phyloP scores from a whole-genome alignment of 2,329 filamentous ascomycete genomes.

The Cryphonectria radicalis region DNA sequence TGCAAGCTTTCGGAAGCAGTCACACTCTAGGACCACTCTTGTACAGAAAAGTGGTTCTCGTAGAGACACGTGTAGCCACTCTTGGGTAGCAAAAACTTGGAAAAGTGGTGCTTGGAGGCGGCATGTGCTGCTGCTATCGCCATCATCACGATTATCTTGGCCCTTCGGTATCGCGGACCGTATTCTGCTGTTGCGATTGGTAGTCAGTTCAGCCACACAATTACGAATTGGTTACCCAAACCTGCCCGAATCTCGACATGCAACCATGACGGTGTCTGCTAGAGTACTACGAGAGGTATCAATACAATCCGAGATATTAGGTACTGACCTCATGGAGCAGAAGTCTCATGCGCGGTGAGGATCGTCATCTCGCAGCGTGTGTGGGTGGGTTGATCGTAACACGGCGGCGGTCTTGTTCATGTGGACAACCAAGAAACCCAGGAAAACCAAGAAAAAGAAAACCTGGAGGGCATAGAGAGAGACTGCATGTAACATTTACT shows the following conservation, averaged over 20 bases:
- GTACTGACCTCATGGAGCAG: not conserved
- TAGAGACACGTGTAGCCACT: not conserved
- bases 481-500: not conserved
- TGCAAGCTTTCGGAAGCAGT: not conserved
- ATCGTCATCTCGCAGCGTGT: not conserved
- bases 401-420: not conserved
- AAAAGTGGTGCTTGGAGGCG: not conserved
- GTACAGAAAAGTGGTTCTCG: not conserved
- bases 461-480: not conserved
- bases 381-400: not conserved
- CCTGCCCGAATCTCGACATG: not conserved
- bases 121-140: not conserved
- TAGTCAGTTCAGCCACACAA: not conserved
- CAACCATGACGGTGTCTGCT: not conserved
- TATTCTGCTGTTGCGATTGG: not conserved
- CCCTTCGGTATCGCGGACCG: not conserved
- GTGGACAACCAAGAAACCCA: not conserved
- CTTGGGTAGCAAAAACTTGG: not conserved
- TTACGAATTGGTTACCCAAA: not conserved
- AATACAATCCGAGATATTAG: not conserved
- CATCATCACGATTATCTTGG: not conserved
- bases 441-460: not conserved
- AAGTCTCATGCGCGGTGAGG: not conserved
- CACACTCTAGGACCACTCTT: not conserved
- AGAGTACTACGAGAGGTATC: not conserved